Evolutionary conservation across 1,284 basidiomycete genomes (phyloP).

Genomic region (Ceratobasidium papillatum): DNA sequence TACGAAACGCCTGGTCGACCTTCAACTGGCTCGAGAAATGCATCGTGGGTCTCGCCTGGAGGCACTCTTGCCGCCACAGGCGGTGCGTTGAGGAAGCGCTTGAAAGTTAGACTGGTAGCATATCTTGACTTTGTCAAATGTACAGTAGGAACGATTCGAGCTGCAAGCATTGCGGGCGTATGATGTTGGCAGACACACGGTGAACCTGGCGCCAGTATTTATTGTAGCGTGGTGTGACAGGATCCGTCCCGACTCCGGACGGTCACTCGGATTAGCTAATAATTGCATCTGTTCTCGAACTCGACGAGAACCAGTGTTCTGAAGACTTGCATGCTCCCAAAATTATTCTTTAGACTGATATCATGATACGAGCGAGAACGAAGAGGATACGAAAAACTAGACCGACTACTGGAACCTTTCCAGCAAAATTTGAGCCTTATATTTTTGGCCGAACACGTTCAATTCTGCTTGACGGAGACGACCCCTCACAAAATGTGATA

Average conservation of each 20-base stretch:
- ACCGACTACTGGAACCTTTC: neutral
- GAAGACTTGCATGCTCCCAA: neutral
- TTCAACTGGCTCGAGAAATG: constrained; percentile 44
- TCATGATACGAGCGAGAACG: neutral
- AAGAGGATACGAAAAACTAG: constrained; percentile 4
- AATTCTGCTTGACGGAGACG: constrained; percentile 23
- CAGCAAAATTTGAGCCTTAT: constrained; percentile 1
- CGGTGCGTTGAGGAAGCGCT: constrained; percentile 27
- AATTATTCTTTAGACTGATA: neutral
- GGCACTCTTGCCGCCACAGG: neutral
- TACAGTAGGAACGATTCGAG: constrained; percentile 13
- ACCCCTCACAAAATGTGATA: constrained; percentile 26
- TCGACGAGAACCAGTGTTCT: neutral
- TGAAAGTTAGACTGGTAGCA: neutral
- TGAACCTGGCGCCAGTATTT: constrained; percentile 3
- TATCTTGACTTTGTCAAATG: constrained; percentile 1
- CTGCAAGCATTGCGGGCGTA: constrained; percentile 23
- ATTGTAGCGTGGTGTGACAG: neutral
- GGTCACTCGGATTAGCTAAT: constrained; percentile 19
- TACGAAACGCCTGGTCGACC: constrained; percentile 52
- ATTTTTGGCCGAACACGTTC: constrained; percentile 22
- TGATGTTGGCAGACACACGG: neutral
- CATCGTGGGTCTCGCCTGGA: constrained; percentile 35
- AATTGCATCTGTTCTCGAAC: neutral
- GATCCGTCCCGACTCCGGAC: constrained; percentile 33